Percentiles rank a stretch among this genome's conserved stretches.
Conservation (phyloP, 2,329 filamentous ascomycete species). For the Acephala macrosclerotiorum region DNA sequence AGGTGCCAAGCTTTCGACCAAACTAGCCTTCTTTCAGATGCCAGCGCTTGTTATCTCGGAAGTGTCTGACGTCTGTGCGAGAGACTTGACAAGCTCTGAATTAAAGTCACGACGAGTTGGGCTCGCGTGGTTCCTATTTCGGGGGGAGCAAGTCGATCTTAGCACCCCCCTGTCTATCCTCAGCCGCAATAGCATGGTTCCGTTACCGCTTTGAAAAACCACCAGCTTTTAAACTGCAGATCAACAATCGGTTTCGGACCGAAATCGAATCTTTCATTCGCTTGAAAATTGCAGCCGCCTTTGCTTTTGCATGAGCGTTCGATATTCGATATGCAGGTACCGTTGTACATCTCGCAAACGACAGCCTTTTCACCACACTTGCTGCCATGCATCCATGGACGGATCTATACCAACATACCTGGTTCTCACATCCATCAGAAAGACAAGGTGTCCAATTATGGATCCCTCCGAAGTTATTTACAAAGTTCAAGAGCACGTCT, state of each 20-base stretch:
- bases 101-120: neutral
- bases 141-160: neutral
- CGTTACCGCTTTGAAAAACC: neutral
- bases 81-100: neutral
- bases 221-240: neutral
- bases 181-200: neutral
- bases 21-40: neutral
- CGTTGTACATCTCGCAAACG: neutral
- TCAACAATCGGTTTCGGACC: neutral
- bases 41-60: slow-evolving; percentile 7
- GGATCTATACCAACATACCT: neutral
- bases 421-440: neutral
- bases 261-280: neutral
- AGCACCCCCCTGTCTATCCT: neutral
- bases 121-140: neutral
- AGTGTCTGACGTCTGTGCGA: neutral
- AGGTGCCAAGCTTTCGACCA: neutral
- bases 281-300: neutral
- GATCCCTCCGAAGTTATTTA: no score
- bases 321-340: neutral
- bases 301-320: neutral
- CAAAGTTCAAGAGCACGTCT: no score
- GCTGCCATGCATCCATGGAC: neutral
- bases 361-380: neutral
- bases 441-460: neutral